Percentiles rank a stretch among this genome's conserved stretches.
Evolutionary conservation across 352 stramenopile genomes (phyloP).

Genomic region (Blastocystis sp.): DNA sequence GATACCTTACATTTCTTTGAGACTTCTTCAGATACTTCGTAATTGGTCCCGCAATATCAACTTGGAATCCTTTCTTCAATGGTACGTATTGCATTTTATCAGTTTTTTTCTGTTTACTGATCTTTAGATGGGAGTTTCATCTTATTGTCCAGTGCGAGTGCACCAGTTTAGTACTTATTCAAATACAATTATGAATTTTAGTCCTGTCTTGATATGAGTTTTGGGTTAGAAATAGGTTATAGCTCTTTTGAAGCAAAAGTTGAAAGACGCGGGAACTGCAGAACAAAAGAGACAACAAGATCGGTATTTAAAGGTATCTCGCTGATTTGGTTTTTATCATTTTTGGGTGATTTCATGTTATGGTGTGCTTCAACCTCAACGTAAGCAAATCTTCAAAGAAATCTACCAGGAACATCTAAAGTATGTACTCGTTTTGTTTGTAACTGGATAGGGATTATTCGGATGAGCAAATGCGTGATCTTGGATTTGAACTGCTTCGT

Average conservation of each 20-base stretch:
- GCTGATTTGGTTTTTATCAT: neutral
- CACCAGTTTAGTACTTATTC: neutral
- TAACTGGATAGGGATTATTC: neutral
- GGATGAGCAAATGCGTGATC: neutral
- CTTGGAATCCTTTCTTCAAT: conserved; percentile 13
- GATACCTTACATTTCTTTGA: neutral
- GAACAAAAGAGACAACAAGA: neutral
- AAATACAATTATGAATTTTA: neutral
- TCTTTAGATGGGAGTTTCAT: conserved; percentile 26
- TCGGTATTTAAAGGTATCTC: conserved; percentile 25
- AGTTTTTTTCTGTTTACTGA: neutral
- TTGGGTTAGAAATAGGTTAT: conserved; percentile 1
- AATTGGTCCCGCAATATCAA: conserved; percentile 6
- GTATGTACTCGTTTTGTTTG: neutral
- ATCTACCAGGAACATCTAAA: conserved; percentile 17
- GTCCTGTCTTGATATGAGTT: neutral
- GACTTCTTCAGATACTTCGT: conserved; percentile 42
- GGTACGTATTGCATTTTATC: conserved; percentile 42
- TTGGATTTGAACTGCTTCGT: conserved; percentile 12
- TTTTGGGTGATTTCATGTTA: conserved; percentile 18
- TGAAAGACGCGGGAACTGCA: neutral
- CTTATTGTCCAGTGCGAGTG: neutral
- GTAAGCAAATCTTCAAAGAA: neutral
- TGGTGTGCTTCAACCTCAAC: neutral
- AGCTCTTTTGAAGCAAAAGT: neutral